These are phyloP conservation scores for Gentiana straminea DNA, from an alignment of 257 asterid species.

Conservation along the genomic window DNA sequence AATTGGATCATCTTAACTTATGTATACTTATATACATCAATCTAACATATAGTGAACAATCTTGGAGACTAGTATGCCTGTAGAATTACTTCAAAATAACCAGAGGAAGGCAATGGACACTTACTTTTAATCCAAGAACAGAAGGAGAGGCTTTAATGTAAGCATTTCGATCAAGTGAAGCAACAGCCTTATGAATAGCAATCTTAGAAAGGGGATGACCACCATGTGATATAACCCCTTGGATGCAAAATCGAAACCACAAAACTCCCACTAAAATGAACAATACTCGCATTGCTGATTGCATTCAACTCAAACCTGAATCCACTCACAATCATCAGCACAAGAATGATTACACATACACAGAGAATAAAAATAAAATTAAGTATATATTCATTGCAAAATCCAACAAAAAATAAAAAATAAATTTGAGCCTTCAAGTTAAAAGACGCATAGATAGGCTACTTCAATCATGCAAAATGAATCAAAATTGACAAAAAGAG, in stretches of 20 bases:
- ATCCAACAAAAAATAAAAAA: too few species aligned
- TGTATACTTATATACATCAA: background rate
- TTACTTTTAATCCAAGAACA: conserved; percentile 63
- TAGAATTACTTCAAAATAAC: too few species aligned
- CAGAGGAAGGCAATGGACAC: conserved; percentile 4
- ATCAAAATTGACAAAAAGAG: too few species aligned
- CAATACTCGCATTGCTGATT: conserved; percentile 32
- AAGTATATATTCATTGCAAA: too few species aligned
- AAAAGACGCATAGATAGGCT: too few species aligned
- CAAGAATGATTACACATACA: too few species aligned
- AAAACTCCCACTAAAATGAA: conserved; percentile 30
- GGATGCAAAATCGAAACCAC: conserved; percentile 32
- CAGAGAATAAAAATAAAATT: too few species aligned
- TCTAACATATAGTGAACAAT: background rate
- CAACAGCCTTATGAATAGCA: conserved; percentile 45
- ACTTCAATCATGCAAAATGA: too few species aligned
- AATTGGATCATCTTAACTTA: background rate
- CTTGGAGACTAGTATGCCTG: background rate
- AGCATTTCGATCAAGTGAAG: conserved; percentile 47
- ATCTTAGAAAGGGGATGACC: conserved; percentile 64
- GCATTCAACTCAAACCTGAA: background rate
- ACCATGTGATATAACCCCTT: conserved; percentile 52
- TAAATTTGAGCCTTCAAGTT: too few species aligned
- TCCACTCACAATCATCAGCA: background rate
- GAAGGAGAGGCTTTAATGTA: conserved; percentile 61